phyloP scores from a whole-genome alignment of 2,329 filamentous ascomycete species.

The Neurospora sp. region DNA sequence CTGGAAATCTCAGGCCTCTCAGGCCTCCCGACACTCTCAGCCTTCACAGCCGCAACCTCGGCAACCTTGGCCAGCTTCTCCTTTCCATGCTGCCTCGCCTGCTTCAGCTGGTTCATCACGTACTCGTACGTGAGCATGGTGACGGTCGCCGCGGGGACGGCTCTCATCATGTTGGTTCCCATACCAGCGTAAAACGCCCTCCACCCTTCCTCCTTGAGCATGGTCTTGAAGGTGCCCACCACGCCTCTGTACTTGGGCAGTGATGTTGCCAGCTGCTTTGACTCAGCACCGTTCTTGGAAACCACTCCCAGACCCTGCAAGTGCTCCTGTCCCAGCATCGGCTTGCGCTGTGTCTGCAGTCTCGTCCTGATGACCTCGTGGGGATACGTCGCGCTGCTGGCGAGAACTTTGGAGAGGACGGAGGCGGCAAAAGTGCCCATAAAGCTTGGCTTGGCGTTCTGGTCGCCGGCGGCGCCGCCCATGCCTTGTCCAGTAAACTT shows the following conservation, averaged over 20 bases:
- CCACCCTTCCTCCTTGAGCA: constrained; percentile 88
- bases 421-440: constrained; percentile 78
- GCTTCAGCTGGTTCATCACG: constrained; percentile 44
- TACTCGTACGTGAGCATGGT: constrained; percentile 97
- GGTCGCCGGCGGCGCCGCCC: constrained; percentile 52
- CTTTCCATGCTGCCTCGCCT: constrained; percentile 29
- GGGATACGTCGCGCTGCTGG: constrained; percentile 90
- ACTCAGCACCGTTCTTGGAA: constrained; percentile 27
- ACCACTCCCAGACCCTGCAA: constrained; percentile 39
- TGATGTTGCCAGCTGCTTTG: constrained; percentile 32
- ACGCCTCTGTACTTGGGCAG: constrained; percentile 64
- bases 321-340: constrained; percentile 44
- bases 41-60: background rate
- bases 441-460: constrained; percentile 59
- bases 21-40: background rate
- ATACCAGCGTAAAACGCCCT: constrained; percentile 93
- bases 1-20: constrained; percentile 4
- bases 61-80: constrained; percentile 18
- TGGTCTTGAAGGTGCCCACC: constrained; percentile 70
- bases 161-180: constrained; percentile 94
- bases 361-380: constrained; percentile 93
- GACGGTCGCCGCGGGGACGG: constrained; percentile 88
- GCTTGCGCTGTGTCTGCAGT: constrained; percentile 83
- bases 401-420: constrained; percentile 86
- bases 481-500: constrained; percentile 84